A percentile compares a stretch with the other conserved stretches of the same genome.
Evolutionary conservation across 768 basidiomycete species (phyloP).

Genomic region (Dioszegia crocea): DNA sequence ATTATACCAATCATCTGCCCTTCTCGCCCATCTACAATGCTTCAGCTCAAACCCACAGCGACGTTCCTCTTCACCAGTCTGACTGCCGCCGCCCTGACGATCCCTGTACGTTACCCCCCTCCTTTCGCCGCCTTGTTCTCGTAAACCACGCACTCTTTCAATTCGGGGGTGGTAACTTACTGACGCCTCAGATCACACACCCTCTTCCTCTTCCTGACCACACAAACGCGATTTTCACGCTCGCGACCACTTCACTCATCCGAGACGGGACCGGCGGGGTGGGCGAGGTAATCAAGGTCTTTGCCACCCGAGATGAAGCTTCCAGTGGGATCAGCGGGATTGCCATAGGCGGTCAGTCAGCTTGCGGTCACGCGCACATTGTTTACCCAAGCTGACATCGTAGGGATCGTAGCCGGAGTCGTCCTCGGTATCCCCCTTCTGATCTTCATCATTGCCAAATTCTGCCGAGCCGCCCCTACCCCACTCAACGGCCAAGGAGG

Average conservation of each 20-base stretch:
- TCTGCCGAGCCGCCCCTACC: not conserved
- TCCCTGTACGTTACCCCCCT: not conserved
- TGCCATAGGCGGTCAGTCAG: conserved; percentile 1
- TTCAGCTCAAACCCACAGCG: not conserved
- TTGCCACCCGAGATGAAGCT: conserved; percentile 5
- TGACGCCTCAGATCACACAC: conserved; percentile 5
- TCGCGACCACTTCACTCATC: too few relatives aligned
- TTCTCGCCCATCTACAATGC: not conserved
- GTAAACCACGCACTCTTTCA: not conserved
- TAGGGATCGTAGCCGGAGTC: conserved; percentile 1
- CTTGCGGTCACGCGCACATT: not conserved
- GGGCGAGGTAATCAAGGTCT: not conserved
- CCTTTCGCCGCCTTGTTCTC: not conserved
- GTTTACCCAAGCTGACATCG: not conserved
- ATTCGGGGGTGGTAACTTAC: not conserved
- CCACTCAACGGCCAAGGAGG: not conserved
- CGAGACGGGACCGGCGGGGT: not conserved
- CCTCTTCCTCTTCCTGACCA: not conserved
- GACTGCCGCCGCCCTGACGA: too few relatives aligned
- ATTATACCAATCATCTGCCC: not conserved
- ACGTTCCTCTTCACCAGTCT: too few relatives aligned
- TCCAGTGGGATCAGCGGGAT: not conserved
- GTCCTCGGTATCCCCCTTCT: not conserved
- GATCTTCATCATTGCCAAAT: not conserved
- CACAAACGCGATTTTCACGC: not conserved